A percentile compares a stretch with the other conserved stretches of the same genome.
These are phyloP conservation scores for Corylus avellana DNA, from an alignment of 306 rosid species.

Conservation along the genomic window DNA sequence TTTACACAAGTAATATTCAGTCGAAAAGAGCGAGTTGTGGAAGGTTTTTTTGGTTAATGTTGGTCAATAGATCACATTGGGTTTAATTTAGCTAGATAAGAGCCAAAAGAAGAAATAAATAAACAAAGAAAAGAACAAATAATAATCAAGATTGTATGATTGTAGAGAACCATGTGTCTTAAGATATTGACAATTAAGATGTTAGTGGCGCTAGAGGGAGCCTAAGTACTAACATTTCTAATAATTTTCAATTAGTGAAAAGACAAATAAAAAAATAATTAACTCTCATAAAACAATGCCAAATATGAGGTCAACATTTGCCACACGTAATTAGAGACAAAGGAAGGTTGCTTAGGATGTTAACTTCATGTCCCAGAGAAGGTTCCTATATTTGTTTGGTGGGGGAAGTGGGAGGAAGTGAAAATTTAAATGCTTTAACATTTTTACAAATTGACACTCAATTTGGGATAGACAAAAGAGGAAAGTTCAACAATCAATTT, in stretches of 20 bases:
- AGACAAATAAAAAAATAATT: neutral
- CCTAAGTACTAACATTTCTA: neutral
- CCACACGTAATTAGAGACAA: neutral
- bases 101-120: neutral
- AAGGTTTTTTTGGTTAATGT: neutral
- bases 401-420: neutral
- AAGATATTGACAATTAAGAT: neutral
- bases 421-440: neutral
- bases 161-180: neutral
- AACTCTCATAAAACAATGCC: neutral
- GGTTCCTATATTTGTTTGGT: neutral
- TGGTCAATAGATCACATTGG: neutral
- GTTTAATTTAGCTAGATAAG: neutral
- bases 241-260: neutral
- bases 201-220: neutral
- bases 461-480: neutral
- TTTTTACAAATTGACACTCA: neutral
- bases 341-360: neutral
- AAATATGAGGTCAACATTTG: neutral
- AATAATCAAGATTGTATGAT: neutral
- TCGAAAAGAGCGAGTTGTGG: neutral
- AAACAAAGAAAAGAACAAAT: neutral
- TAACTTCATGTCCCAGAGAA: neutral
- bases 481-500: conserved; percentile 3
- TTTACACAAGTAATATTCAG: neutral